Conservation (phyloP, 2,329 filamentous ascomycete genomes). For the Aspergillus sp. region DNA sequence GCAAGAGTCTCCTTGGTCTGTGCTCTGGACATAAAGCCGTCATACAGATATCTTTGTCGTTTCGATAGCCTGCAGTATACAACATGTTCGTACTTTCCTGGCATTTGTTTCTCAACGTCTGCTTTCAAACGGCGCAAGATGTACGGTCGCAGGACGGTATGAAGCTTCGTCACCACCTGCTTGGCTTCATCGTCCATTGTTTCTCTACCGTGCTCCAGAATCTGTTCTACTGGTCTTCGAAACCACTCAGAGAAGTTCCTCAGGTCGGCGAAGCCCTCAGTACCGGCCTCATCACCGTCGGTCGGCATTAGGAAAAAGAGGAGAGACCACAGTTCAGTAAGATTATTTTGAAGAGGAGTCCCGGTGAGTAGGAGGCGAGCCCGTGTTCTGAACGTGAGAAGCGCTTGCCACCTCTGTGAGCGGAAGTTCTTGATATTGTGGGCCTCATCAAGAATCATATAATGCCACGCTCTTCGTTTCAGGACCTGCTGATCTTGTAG, state of each 20-base stretch:
- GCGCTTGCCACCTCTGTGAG: constrained; percentile 92
- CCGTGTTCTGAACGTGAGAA: constrained; percentile 89
- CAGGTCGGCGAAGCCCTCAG: constrained; percentile 90
- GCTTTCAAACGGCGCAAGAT: constrained; percentile 87
- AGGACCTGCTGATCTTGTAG: constrained; percentile 92
- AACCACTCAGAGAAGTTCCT: constrained; percentile 97
- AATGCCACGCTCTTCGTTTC: constrained; percentile 91
- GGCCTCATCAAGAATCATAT: constrained; percentile 96
- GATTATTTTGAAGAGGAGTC: constrained; percentile 93
- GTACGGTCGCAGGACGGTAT: constrained; percentile 90
- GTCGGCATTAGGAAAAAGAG: constrained; percentile 96
- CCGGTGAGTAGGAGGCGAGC: constrained; percentile 86
- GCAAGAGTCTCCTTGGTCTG: constrained; percentile 86
- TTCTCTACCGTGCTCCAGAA: constrained; percentile 89
- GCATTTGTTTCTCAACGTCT: constrained; percentile 99
- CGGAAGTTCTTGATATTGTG: constrained; percentile 99
- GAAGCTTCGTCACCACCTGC: constrained; percentile 86
- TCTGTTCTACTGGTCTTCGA: constrained; percentile 91
- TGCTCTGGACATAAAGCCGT: constrained; percentile 88
- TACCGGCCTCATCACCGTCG: constrained; percentile 68
- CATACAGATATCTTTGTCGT: constrained; percentile 90
- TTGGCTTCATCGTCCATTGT: constrained; percentile 93
- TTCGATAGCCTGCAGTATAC: constrained; percentile 95
- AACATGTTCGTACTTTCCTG: constrained; percentile 95
- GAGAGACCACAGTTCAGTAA: constrained; percentile 95